phyloP scores from a whole-genome alignment of 768 basidiomycete species.

The Psilocybe azurescens region DNA sequence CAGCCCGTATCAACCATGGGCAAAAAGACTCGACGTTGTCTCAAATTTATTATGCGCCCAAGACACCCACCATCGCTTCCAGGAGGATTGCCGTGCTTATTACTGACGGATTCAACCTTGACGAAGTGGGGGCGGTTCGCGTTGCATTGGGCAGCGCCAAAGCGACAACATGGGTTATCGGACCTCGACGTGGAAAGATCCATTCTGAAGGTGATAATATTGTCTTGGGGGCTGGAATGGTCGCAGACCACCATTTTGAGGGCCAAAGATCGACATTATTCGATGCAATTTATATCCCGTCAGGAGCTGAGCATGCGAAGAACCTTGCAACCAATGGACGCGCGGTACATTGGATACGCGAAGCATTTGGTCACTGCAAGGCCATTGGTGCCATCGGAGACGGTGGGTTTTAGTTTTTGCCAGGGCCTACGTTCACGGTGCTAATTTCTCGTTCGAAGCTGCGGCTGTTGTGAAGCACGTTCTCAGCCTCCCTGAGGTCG shows the following conservation, averaged over 20 bases:
- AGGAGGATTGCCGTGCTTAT: slow-evolving; percentile 81
- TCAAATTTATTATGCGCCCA: slow-evolving; percentile 59
- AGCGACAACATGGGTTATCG: slow-evolving; percentile 70
- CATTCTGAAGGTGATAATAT: slow-evolving; percentile 33
- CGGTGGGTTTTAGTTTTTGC: slow-evolving; percentile 38
- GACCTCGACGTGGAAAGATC: slow-evolving; percentile 65
- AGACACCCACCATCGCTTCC: slow-evolving; percentile 60
- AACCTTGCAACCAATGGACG: slow-evolving; percentile 67
- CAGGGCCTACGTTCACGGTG: neutral
- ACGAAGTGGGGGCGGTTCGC: slow-evolving; percentile 64
- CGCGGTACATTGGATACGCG: slow-evolving; percentile 80
- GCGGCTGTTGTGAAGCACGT: slow-evolving; percentile 52
- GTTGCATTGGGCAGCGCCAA: slow-evolving; percentile 53
- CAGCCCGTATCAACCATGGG: slow-evolving; percentile 60
- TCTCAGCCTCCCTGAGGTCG: slow-evolving; percentile 50
- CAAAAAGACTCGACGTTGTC: slow-evolving; percentile 60
- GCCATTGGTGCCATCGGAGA: slow-evolving; percentile 79
- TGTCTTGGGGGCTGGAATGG: slow-evolving; percentile 37
- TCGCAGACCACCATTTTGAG: slow-evolving; percentile 76
- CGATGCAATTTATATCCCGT: slow-evolving; percentile 82
- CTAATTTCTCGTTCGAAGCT: slow-evolving; percentile 35
- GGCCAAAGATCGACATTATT: slow-evolving; percentile 84
- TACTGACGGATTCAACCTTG: slow-evolving; percentile 73
- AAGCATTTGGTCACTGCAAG: slow-evolving; percentile 89
- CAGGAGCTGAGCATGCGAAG: slow-evolving; percentile 66